These are phyloP conservation scores for Plasmodium billcollinsi DNA, from an alignment of 169 alveolate species.

Conservation along the genomic window DNA sequence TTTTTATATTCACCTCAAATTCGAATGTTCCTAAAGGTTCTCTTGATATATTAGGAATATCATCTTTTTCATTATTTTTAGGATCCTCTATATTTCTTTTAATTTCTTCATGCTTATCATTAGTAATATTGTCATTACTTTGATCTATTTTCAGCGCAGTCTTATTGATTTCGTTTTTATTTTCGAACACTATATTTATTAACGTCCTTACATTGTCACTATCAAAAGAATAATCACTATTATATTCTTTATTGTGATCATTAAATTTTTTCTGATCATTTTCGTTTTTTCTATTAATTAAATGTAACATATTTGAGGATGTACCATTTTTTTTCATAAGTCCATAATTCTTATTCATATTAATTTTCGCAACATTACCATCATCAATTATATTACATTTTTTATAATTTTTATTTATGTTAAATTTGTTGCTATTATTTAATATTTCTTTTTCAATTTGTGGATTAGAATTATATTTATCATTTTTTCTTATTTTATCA, in stretches of 20 bases:
- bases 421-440: neutral
- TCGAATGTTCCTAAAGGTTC: conserved; percentile 8
- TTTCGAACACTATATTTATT: conserved; percentile 12
- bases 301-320: too few relatives aligned
- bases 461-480: neutral
- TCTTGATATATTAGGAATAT: too few relatives aligned
- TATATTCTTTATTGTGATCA: conserved; percentile 9
- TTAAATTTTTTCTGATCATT: conserved; percentile 9
- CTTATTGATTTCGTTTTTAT: neutral
- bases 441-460: neutral
- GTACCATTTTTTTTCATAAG: too few relatives aligned
- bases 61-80: neutral
- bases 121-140: too few relatives aligned
- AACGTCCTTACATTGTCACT: conserved; percentile 39
- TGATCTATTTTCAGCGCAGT: too few relatives aligned
- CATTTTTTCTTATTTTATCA: neutral
- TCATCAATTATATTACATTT: too few relatives aligned
- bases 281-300: conserved; percentile 14
- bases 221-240: conserved; percentile 44
- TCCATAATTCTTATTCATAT: too few relatives aligned
- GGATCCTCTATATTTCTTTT: neutral
- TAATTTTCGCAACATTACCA: too few relatives aligned
- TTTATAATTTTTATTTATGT: too few relatives aligned
- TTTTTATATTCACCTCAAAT: conserved; percentile 26
- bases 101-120: neutral